Evolutionary conservation across 345 rosid species (phyloP), one percentile per base, ranked within the genome.

Genomic region (Clarkia xantiana): DNA sequence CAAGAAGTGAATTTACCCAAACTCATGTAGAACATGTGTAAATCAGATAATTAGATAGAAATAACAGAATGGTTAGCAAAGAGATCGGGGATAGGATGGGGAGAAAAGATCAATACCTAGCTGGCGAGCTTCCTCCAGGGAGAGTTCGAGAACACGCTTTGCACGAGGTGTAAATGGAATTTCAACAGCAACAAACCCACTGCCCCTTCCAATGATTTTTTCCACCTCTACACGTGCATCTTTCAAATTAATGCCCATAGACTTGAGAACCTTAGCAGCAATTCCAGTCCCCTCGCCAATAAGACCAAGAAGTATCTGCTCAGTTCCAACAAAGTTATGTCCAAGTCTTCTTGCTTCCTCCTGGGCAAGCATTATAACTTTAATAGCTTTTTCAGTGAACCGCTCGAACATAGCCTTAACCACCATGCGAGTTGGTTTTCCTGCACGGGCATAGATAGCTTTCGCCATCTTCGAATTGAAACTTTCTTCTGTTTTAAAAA

Each of bases 101-200:
- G 38, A 9, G 12, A 40, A 48, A 57, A 29, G 36, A 13, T 2
- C 11, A 53, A 22, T 18, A 86, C 96, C 96, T 29, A 86, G 89
- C 41, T 79, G 83, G 22, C 94, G 87, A 44, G 98, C 98, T 73
- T 91, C 96, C 66, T 91, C 96, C 44, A 86, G 64, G 10, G 98
- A 81, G 43, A 91, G 77, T 69, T 91, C 98, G 61, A 91, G 54
- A 17, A 86, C 98, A 23, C 93, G 96, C 74, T 84, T 91, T 22
- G 98, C 98, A 44, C 94, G 96, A 47, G 96, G 96, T 53, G 98
- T 91, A 67, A 91, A 91, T 8, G 96, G 98, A 54, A 91, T 86
- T 66, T 86, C 98, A 65, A 81, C 89, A 14, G 93, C 98, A 44
- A 86, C 94, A 66, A 86, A 86, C 11, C 98, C 98, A 49, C 93